Evolutionary conservation across 1,284 basidiomycete genomes (phyloP), one percentile per base, ranked within the genome.

Genomic region (Marasmius sp.): DNA sequence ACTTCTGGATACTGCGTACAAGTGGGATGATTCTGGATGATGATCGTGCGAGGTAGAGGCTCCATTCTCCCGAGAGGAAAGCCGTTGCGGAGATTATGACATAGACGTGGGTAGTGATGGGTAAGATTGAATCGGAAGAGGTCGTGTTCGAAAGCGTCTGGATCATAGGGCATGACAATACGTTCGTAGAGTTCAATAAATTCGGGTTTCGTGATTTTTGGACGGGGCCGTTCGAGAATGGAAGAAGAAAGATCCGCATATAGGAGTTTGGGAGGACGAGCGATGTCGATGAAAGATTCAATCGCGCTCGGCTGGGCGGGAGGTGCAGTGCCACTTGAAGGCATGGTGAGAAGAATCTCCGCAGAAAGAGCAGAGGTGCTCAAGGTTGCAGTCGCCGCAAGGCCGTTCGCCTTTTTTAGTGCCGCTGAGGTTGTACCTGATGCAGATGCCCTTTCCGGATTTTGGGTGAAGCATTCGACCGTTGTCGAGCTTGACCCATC

Each of bases 31-130:
- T 77, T 76, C 62, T 57, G 55, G 9, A 65, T 65, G 20, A 68
- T 67, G 22, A 65, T 60, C 0, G 65, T 65, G 4, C 53, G 1
- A 0, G 38, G 5, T 4, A 78, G 64, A 5, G 10, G 1, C 0
- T 73, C 73, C 59, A 75, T 66, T 8, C 67, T 33, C 0, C 76
- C 76, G 6, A 79, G 65, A 0, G 73, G 74, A 57, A 79, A 80
- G 16, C 77, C 74, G 18, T 65, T 14, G 0, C 51, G 45, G 0
- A 78, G 61, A 38, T 73, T n/a, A n/a, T n/a, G n/a, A n/a, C n/a
- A n/a, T n/a, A n/a, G n/a, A n/a, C n/a, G n/a, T n/a, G n/a, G n/a
- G n/a, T n/a, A n/a, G n/a, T n/a, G n/a, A n/a, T n/a, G n/a, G n/a
- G n/a, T n/a, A n/a, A n/a, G n/a, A n/a, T n/a, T n/a, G n/a, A n/a